A percentile compares a stretch with the other conserved stretches of the same genome.
These are phyloP conservation scores for Lyophyllum atratum DNA, from an alignment of 768 basidiomycete genomes.

Conservation along the genomic window DNA sequence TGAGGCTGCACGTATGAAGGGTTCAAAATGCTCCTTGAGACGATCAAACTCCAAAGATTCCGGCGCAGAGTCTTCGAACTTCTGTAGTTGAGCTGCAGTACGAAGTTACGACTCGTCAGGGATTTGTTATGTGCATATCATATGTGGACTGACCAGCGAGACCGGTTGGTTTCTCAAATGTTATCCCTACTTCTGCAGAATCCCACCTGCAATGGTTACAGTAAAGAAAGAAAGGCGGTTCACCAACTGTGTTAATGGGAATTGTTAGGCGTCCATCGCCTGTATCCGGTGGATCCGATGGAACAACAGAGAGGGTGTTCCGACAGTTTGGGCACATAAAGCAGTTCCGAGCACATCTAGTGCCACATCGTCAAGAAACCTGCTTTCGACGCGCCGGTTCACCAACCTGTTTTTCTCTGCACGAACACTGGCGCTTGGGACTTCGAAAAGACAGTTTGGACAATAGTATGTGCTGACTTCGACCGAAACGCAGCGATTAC, in stretches of 20 bases:
- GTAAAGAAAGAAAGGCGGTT: slow-evolving; percentile 88
- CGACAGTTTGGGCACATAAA: slow-evolving; percentile 94
- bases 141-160: slow-evolving; percentile 68
- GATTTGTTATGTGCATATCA: too few species aligned
- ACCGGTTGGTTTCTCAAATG: slow-evolving; percentile 96
- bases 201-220: slow-evolving; percentile 97
- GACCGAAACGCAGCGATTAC: slow-evolving; percentile 87
- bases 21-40: slow-evolving; percentile 96
- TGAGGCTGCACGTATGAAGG: slow-evolving; percentile 84
- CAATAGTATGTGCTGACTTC: slow-evolving; percentile 99
- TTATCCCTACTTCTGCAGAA: slow-evolving; percentile 86
- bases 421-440: slow-evolving; percentile 96
- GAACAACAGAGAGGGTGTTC: slow-evolving; percentile 88
- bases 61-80: slow-evolving; percentile 82
- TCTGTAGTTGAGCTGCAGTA: slow-evolving; percentile 84
- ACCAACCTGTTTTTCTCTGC: slow-evolving; percentile 92
- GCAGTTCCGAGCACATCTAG: slow-evolving; percentile 96
- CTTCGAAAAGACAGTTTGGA: slow-evolving; percentile 97
- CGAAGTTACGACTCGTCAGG: too few species aligned
- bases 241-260: slow-evolving; percentile 63
- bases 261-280: slow-evolving; percentile 57
- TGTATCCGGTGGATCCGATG: slow-evolving; percentile 77
- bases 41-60: slow-evolving; percentile 91
- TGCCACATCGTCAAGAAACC: slow-evolving; percentile 11
- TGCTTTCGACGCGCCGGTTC: not conserved